Evolutionary conservation across 495 filamentous ascomycete species (phyloP), one percentile per base, ranked within the genome.

Genomic region (Trypethelium eluteriae): DNA sequence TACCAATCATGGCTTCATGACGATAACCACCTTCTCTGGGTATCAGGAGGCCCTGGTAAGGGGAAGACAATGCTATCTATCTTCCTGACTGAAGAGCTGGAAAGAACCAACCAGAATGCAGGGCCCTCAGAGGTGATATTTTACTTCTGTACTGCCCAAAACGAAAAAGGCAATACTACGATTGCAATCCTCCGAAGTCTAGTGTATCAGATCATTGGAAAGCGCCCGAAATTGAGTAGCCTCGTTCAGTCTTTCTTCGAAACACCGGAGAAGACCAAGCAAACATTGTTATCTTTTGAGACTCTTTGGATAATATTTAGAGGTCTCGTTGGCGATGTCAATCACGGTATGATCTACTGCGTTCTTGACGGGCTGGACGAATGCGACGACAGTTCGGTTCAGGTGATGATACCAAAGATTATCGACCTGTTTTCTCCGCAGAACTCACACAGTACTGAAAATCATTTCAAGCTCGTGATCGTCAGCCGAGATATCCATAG

Each of bases 61-160:
- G 81, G 81, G 2, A 83, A 83, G 69, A 81, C 79, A 1, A 81
- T 81, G 78, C 73, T 83, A 6, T 74, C 78, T 4, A 80, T 79
- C 35, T 81, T 76, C 71, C 68, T 81, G 4, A 76, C 79, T 38
- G 76, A 81, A 68, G 72, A 75, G 59, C 71, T 82, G 25, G 74
- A 82, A 65, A 67, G 46, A 2, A 47, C 12, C 49, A 18, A 62
- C 10, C 62, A 70, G 12, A 62, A 70, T 2, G 56, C 53, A 25
- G 41, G 14, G 10, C 63, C 70, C 0, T 62, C 69, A 59, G 68
- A 73, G 53, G 65, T 78, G 25, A 66, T 81, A 12, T 77, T 77
- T 67, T 80, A 77, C 74, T 83, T 83, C 72, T 81, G 78, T 56
- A 73, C 71, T 64, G 75, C 79, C 64, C 72, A 75, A 7, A 74